Conservation (phyloP, 371 early-diverging fungal species). For the Mucor irregularis region DNA sequence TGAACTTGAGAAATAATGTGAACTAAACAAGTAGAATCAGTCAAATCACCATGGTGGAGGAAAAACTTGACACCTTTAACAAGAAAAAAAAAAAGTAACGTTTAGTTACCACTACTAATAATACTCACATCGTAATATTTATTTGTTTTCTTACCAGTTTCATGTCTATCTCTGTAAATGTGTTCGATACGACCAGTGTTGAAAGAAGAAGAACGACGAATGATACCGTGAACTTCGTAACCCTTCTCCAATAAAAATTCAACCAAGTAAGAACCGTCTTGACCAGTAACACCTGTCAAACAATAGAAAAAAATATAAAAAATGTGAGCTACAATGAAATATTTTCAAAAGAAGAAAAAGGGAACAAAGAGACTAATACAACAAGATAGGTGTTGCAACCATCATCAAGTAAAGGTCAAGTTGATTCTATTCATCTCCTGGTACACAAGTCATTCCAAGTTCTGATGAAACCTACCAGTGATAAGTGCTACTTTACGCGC, state of each 20-base stretch:
- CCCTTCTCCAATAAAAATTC: constrained; percentile 78
- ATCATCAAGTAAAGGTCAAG: neutral
- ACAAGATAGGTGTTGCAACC: too few species aligned
- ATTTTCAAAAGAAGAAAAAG: neutral
- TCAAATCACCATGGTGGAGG: constrained; percentile 86
- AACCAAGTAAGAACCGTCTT: constrained; percentile 81
- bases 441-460: neutral
- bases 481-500: constrained; percentile 68
- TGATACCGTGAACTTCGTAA: constrained; percentile 85
- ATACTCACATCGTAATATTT: neutral
- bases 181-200: constrained; percentile 85
- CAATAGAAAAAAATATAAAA: neutral
- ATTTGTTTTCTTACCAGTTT: constrained; percentile 41
- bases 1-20: constrained; percentile 77
- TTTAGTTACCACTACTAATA: neutral
- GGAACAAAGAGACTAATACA: neutral
- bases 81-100: neutral
- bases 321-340: neutral
- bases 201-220: constrained; percentile 83
- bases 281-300: constrained; percentile 75
- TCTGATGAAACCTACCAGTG: constrained; percentile 46
- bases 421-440: neutral
- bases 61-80: constrained; percentile 69
- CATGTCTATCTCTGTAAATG: constrained; percentile 74
- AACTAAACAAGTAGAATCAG: constrained; percentile 80